Conservation (phyloP, 176 grass and related monocot genomes). For the Oryza meridionalis region DNA sequence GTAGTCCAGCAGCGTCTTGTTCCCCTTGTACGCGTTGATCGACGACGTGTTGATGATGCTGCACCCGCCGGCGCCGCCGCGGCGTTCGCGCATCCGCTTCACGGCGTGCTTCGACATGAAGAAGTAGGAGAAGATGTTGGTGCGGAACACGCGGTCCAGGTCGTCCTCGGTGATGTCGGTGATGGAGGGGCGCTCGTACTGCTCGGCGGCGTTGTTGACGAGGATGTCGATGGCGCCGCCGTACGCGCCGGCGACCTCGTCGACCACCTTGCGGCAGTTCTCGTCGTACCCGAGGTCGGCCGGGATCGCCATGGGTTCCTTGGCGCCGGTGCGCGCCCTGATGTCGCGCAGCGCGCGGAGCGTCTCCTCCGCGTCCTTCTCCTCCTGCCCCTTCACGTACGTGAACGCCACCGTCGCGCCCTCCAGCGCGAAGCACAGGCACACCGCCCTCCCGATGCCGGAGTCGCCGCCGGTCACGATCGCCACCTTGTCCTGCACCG, state of each 20-base stretch:
- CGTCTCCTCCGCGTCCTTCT: conserved; percentile 66
- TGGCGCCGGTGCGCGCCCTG: conserved; percentile 8
- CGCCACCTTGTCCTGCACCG: conserved; percentile 68
- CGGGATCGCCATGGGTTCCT: conserved; percentile 55
- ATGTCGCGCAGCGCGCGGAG: conserved; percentile 62
- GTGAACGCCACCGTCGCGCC: conserved; percentile 88
- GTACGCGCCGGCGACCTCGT: conserved; percentile 42
- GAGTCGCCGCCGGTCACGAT: conserved; percentile 91
- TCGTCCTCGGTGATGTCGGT: conserved; percentile 55
- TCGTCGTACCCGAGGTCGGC: conserved; percentile 84
- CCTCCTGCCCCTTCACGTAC: conserved; percentile 59
- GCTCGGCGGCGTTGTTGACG: conserved; percentile 81
- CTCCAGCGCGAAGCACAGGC: conserved; percentile 73
- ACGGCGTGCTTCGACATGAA: conserved; percentile 59
- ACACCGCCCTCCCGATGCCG: conserved; percentile 83
- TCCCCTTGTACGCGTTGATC: conserved; percentile 85
- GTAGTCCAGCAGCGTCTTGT: conserved; percentile 80
- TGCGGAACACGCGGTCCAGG: conserved; percentile 78
- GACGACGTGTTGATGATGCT: conserved; percentile 87
- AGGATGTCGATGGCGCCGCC: conserved; percentile 74
- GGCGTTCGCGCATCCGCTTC: conserved; percentile 35
- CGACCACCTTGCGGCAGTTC: conserved; percentile 64
- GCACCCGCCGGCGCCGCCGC: not conserved
- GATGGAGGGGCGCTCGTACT: conserved; percentile 53
- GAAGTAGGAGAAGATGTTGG: conserved; percentile 79